Base-by-base conservation (phyloP, 306 rosid genomes). In the Pyrus betulifolia region DNA sequence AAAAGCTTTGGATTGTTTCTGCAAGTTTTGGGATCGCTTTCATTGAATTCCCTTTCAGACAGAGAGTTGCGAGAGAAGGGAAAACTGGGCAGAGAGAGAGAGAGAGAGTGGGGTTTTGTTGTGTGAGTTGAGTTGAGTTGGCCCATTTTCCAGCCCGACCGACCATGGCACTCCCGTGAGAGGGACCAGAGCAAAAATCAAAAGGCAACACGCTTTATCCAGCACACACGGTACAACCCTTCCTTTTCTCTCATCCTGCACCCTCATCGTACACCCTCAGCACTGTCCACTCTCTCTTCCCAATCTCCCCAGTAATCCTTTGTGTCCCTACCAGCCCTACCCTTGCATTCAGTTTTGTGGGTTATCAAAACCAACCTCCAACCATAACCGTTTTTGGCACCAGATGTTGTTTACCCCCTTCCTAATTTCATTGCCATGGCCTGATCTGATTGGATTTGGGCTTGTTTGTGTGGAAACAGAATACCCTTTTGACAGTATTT, bases 101-200 rank as follows among this genome's bases (percentile, higher is more conserved):
- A 81, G 25, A 61, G 58, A 81, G 74, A 79, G 86, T 82, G 90
- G 86, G 89, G 81, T 52, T 65, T 74, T 14, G 46, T 79, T 81
- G 67, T n/a, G 62, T 58, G 27, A 58, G 28, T 51, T 49, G 81
- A 81, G 78, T 84, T 77, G 77, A 85, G 91, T 72, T 85, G 87
- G 67, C 89, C 87, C 85, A 80, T 84, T 89, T 18, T 90, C 93
- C 92, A 88, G 84, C 97, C 89, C 90, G 86, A 74, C 78, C 79
- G 97, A 92, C 91, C 91, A 80, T 88, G 92, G 91, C 93, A 84
- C 81, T 89, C 96, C 66, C 90, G 97, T 91, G 99, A 88, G 91
- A 89, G 80, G 80, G 93, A 89, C 93, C 78, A 88, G 83, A 80
- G 84, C 73, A 82, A 51, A 80, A 81, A 44, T 67, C 74, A 67